Conservation (phyloP, 768 basidiomycete genomes). For the Russula vinacea region DNA sequence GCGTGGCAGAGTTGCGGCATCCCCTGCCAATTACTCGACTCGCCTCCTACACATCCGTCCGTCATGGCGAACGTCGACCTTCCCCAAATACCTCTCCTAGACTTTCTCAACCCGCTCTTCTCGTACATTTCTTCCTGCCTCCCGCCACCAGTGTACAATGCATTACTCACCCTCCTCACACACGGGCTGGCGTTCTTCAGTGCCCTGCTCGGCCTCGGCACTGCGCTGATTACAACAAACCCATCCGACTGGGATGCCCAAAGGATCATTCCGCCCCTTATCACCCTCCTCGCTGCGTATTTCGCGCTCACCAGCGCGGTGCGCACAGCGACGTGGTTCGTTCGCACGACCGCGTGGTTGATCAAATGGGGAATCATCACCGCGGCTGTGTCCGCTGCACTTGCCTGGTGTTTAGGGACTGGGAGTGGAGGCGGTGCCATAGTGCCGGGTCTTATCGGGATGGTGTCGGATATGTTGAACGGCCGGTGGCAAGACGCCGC, state of each 20-base stretch:
- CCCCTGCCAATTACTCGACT: neutral
- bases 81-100: constrained; percentile 39
- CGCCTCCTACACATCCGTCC: neutral
- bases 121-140: constrained; percentile 52
- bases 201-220: constrained; percentile 48
- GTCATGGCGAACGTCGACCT: constrained; percentile 24
- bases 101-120: constrained; percentile 52
- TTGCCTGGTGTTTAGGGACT: constrained; percentile 51
- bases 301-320: constrained; percentile 74
- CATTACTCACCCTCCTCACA: constrained; percentile 51
- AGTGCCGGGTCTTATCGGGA: constrained; percentile 41
- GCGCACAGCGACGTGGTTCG: constrained; percentile 72
- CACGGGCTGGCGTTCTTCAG: constrained; percentile 51
- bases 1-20: neutral
- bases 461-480: constrained; percentile 38
- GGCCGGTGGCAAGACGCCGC: constrained; percentile 9
- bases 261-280: constrained; percentile 66
- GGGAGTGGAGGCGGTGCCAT: constrained; percentile 38
- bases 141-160: constrained; percentile 53
- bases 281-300: constrained; percentile 70
- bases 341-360: constrained; percentile 64
- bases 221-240: constrained; percentile 47
- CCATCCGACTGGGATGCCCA: constrained; percentile 66
- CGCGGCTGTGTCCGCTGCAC: constrained; percentile 49
- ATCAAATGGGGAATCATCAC: constrained; percentile 75